Base-by-base conservation (phyloP, 257 asterid species). In the Coffea eugenioides region DNA sequence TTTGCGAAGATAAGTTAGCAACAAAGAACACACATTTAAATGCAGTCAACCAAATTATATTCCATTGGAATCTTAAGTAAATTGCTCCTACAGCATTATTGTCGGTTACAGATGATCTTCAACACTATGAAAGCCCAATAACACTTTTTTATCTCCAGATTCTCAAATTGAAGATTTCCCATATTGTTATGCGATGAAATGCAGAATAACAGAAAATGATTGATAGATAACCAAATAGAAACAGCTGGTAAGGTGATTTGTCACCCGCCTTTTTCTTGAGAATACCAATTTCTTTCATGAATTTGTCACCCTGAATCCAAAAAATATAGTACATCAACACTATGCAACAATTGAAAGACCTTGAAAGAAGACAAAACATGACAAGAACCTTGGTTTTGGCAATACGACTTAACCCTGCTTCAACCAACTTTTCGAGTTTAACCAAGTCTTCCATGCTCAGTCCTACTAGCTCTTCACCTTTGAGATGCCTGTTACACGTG, bases 401-500 rank as follows among this genome's bases (percentile, higher is more conserved):
- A 11, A 94, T 84, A 49, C 93, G 93, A 72, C 79, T 80, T 83
- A 91, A 71, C 72, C 92, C 97, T 13, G 87, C 82, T 85, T 88
- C 91, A 0, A 91, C 81, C 86, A 80, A 9, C 81, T 84, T 94
- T 87, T 94, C 98, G 12, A 94, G 90, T 86, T 75, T 94, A 59
- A 85, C 81, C 88, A 94, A 78, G 25, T 90, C 97, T 65, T 86
- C 88, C 84, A 92, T 20, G 43, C 83, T 82, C 73, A 94, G 97
- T 49, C 84, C 97, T 80, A 89, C 85, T 62, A 92, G 87, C 77
- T 90, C 97, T 84, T 94, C 95, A 81, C 97, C 98, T 66, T 78
- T 83, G 6, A 94, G 95, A 77, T 85, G 93, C 90, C 97, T 91
- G 67, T 18, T 41, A 27, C 65, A 43, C 12, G 75, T 43, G 74